Evolutionary conservation across 352 stramenopile genomes (phyloP).

Genomic region (Elongisporangium anandrum): DNA sequence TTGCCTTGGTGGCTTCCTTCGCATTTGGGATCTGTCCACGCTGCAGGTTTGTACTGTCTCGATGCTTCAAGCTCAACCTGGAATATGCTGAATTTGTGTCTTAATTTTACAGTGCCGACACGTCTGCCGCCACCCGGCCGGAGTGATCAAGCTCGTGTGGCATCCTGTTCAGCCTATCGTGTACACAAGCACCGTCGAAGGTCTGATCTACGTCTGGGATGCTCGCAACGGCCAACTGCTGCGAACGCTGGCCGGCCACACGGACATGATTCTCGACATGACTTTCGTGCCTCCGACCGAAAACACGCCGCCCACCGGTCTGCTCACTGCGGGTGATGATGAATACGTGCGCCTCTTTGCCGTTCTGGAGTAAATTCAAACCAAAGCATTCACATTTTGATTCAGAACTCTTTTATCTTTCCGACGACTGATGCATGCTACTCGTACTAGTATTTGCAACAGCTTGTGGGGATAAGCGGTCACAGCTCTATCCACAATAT

Average conservation of each 20-base stretch:
- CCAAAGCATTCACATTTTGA: background rate
- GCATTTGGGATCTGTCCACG: conserved; percentile 95
- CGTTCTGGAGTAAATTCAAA: conserved; percentile 8
- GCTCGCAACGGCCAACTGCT: conserved; percentile 79
- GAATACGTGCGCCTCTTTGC: conserved; percentile 77
- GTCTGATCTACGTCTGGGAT: conserved; percentile 90
- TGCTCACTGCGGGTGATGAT: conserved; percentile 83
- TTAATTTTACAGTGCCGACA: conserved; percentile 90
- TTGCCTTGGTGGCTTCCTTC: conserved; percentile 92
- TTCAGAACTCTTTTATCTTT: background rate
- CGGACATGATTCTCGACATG: conserved; percentile 92
- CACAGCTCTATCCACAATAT: too few species aligned
- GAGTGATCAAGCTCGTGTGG: conserved; percentile 91
- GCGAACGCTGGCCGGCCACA: conserved; percentile 79
- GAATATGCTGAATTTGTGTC: conserved; percentile 7
- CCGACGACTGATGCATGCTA: too few species aligned
- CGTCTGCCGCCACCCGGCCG: conserved; percentile 80
- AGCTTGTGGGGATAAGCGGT: too few species aligned
- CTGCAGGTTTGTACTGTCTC: conserved; percentile 44
- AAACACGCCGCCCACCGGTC: conserved; percentile 29
- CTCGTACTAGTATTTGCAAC: too few species aligned
- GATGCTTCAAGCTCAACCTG: too few species aligned
- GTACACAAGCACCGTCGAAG: conserved; percentile 87
- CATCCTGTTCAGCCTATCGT: conserved; percentile 83
- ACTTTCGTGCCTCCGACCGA: conserved; percentile 53